Evolutionary conservation across 1,139 yeast genomes (phyloP).

Genomic region (Taiozyma onychis): DNA sequence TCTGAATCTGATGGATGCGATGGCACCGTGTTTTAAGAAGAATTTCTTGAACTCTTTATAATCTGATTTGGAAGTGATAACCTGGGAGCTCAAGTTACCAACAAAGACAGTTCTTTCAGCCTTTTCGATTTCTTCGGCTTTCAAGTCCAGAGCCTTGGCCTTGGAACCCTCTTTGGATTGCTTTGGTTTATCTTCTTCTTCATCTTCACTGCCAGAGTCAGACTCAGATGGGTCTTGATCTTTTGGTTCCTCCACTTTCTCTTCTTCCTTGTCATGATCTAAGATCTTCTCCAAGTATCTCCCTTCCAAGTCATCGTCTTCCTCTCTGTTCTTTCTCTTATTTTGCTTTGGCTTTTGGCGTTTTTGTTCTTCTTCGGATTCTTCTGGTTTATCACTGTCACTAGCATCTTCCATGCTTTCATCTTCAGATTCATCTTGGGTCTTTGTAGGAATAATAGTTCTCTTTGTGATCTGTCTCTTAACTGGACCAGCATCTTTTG

Average conservation of each 20-base stretch:
- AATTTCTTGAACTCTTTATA: slow-evolving; percentile 61
- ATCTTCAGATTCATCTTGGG: slow-evolving; percentile 5
- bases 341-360: slow-evolving; percentile 11
- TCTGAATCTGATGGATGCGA: slow-evolving; percentile 80
- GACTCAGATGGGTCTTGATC: slow-evolving; percentile 11
- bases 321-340: slow-evolving; percentile 11
- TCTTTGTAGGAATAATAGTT: slow-evolving; percentile 19
- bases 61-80: slow-evolving; percentile 56
- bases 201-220: slow-evolving; percentile 15
- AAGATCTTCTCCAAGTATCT: slow-evolving; percentile 20
- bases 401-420: slow-evolving; percentile 10
- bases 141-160: slow-evolving; percentile 36
- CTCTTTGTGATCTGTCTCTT: slow-evolving; percentile 20
- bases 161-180: slow-evolving; percentile 12
- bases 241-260: slow-evolving; percentile 13
- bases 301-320: slow-evolving; percentile 27
- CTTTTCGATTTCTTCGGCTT: slow-evolving; percentile 69
- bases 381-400: slow-evolving; percentile 16
- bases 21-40: slow-evolving; percentile 52
- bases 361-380: slow-evolving; percentile 21
- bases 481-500: slow-evolving; percentile 26
- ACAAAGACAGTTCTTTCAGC: slow-evolving; percentile 87
- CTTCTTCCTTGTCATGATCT: slow-evolving; percentile 10
- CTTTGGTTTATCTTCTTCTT: slow-evolving; percentile 12
- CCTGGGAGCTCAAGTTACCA: slow-evolving; percentile 72